Base-by-base conservation (phyloP, 139 green algal species). In the Gonium pectorale region DNA sequence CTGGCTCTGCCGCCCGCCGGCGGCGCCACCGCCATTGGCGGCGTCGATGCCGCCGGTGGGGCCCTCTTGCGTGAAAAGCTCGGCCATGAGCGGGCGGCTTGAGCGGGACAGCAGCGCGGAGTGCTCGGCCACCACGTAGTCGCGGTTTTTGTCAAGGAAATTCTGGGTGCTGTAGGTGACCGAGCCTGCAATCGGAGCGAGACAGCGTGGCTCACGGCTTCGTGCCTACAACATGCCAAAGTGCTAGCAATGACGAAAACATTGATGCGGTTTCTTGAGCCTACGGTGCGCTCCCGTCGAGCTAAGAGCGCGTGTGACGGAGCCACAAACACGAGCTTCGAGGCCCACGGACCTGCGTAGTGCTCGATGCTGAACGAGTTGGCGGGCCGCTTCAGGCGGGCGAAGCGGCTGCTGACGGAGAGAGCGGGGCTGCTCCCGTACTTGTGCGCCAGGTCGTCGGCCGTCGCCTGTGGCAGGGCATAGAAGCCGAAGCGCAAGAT, bases 101-200 rank as follows among this genome's bases (percentile, higher is more conserved):
- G 75, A 72, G 59, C 59, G 59, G 15, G 89, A 86, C 81, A 99
- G 87, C 84, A 99, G 86, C 37, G 82, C 80, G 90, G 97, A 90
- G 90, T 99, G 97, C 92, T 99, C 97, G 17, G 90, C 91, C 37
- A 99, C 93, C 63, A 99, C 94, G 87, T 97, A 99, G 90, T 99
- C 97, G 86, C 93, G 88, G 83, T 88, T 88, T 72, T 98, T 98
- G 41, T 84, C 86, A 66, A 96, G 75, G 69, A 95, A 95, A 84
- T 94, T 92, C 60, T 68, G 44, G 0, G 90, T 94, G 71, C 90
- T 81, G 87, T 97, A 97, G 4, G 90, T 93, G 26, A 96, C 94
- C 9, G 77, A 81, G 40, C 91, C 90, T 89, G 86, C n/a, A n/a
- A n/a, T n/a, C n/a, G n/a, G n/a, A n/a, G n/a, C n/a, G n/a, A n/a